Base-by-base conservation (phyloP, 2,329 filamentous ascomycete genomes). In the Lecanicillium sp. region DNA sequence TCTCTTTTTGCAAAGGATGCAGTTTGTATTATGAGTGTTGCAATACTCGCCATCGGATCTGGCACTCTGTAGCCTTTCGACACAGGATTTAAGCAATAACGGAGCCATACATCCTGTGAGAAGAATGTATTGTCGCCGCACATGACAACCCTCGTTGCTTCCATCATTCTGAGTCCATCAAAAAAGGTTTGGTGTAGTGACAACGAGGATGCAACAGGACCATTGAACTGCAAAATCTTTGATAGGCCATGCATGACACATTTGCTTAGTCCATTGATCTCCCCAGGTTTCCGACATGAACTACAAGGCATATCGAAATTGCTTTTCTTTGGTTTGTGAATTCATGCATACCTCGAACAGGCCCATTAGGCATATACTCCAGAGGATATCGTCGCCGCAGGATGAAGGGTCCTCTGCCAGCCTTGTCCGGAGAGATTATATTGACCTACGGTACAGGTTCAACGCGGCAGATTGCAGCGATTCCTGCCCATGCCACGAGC, bases 231-330 rank as follows among this genome's bases (percentile, higher is more conserved):
- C 12, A 63, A 33, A 14, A 63, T 45, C 9, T 33, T 55, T 0
- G 53, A 54, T 5, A 55, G 59, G 9, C 60, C 61, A 29, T 56
- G 57, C 61, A 29, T 56, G 57, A 0, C 59, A 15, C 59, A 63
- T 60, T 8, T 63, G 61, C 7, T 49, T 58, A 2, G 52, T 51
- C 59, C 58, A 63, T 12, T 51, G 47, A 0, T 59, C 57, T 5
- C 54, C 56, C 2, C 55, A 56, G 0, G 53, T 37, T 17, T 62
- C 54, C 0, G 60, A 52, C 46, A 62, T 58, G 1, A 63, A 48
- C 61, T 63, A 3, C 0, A 0, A 3, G 5, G 3, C 17, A 5
- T 0, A 0, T 60, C 17, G 56, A 46, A 6, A 21, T 7, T 2
- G 1, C 35, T 0, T 4, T 17, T 23, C 4, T 26, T 9, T 8